Percentiles rank a stretch among this genome's conserved stretches.
These are phyloP conservation scores for Kuraishia ogatae DNA, from an alignment of 805 yeast genomes.

Conservation along the genomic window DNA sequence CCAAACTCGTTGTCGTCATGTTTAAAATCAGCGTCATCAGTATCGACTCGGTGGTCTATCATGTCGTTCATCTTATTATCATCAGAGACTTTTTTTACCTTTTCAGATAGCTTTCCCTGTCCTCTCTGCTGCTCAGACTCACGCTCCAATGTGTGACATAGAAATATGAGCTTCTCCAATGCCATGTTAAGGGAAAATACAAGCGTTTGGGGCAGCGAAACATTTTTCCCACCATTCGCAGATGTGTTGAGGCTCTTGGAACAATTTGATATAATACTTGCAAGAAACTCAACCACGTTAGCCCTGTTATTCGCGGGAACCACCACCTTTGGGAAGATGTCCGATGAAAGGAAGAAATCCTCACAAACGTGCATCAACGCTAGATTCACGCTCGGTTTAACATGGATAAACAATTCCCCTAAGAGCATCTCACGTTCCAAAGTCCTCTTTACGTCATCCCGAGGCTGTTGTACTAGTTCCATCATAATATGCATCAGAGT, in stretches of 20 bases:
- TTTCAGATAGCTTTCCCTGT: not conserved
- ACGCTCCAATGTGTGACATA: slow-evolving; percentile 10
- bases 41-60: not conserved
- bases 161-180: slow-evolving; percentile 27
- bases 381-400: slow-evolving; percentile 22
- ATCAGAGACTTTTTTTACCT: not conserved
- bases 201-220: slow-evolving; percentile 26
- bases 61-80: not conserved
- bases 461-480: not conserved
- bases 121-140: not conserved
- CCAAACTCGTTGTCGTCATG: slow-evolving; percentile 5
- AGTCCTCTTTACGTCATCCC: slow-evolving; percentile 3
- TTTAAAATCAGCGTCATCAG: slow-evolving; percentile 7
- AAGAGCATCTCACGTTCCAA: slow-evolving; percentile 13
- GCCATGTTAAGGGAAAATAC: slow-evolving; percentile 31
- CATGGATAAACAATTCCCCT: slow-evolving; percentile 30
- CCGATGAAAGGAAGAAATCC: slow-evolving; percentile 30
- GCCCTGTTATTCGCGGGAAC: slow-evolving; percentile 8
- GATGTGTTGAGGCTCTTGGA: slow-evolving; percentile 20
- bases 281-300: slow-evolving; percentile 28
- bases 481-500: slow-evolving; percentile 3
- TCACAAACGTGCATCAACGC: slow-evolving; percentile 28
- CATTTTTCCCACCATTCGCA: not conserved
- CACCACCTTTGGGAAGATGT: slow-evolving; percentile 25
- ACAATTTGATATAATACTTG: slow-evolving; percentile 38